Evolutionary conservation across 2,329 filamentous ascomycete genomes (phyloP).

Genomic region (Dactylellina drechsleri): DNA sequence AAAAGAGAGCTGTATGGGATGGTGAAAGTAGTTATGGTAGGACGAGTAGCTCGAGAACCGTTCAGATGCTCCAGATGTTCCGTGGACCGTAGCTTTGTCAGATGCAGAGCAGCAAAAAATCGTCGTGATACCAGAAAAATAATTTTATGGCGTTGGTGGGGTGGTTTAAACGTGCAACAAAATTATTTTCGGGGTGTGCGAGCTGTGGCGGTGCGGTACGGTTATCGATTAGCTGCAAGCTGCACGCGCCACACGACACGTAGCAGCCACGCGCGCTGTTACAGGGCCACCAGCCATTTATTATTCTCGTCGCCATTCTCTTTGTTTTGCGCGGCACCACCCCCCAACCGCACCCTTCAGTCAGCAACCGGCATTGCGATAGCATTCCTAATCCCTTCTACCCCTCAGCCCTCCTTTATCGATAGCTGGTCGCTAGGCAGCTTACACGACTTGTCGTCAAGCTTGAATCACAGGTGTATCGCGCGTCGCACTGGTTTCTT

Average conservation of each 20-base stretch:
- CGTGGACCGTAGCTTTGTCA: conserved; percentile 13
- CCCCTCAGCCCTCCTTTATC: no score
- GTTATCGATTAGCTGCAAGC: conserved; percentile 35
- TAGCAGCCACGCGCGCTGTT: not conserved
- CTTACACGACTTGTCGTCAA: no score
- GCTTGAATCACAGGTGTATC: no score
- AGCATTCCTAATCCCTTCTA: no score
- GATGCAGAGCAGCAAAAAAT: not conserved
- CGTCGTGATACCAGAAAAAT: not conserved
- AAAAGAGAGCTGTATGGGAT: not conserved
- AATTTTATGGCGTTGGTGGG: conserved; percentile 42
- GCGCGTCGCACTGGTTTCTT: no score
- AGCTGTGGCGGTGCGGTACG: conserved; percentile 43
- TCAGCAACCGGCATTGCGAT: no score
- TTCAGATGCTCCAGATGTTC: conserved; percentile 4
- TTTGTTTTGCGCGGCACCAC: no score
- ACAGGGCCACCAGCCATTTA: not conserved
- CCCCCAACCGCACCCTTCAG: no score
- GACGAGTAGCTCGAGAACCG: conserved; percentile 15
- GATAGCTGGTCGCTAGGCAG: no score
- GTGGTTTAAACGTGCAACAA: conserved; percentile 37
- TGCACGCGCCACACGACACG: conserved; percentile 1
- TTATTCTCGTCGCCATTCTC: no score
- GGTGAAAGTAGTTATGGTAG: not conserved
- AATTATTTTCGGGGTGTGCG: conserved; percentile 4